Evolutionary conservation across 2,329 filamentous ascomycete genomes (phyloP).

Genomic region (Parastagonospora avenae): DNA sequence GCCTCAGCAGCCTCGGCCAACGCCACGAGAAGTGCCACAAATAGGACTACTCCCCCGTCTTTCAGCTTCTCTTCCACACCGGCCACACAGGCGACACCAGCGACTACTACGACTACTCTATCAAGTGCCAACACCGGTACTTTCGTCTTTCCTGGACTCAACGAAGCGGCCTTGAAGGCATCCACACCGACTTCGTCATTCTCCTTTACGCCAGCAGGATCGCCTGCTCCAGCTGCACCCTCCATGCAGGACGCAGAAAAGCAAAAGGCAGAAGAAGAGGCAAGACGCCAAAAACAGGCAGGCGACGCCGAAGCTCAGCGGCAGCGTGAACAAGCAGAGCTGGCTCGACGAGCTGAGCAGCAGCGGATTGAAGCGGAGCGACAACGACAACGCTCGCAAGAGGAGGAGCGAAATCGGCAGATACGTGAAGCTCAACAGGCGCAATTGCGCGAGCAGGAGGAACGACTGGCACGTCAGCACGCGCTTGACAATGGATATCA

Average conservation of each 20-base stretch:
- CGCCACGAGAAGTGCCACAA: not conserved
- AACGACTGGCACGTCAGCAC: constrained; percentile 15
- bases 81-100: not conserved
- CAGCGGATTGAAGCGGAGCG: constrained; percentile 21
- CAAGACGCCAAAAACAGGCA: constrained; percentile 8
- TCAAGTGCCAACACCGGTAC: constrained; percentile 5
- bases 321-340: constrained; percentile 15
- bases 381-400: constrained; percentile 15
- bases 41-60: not conserved
- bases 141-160: constrained; percentile 8
- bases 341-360: constrained; percentile 22
- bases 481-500: constrained; percentile 31
- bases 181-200: constrained; percentile 5
- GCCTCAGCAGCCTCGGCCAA: not conserved
- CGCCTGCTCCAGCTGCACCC: constrained; percentile 12
- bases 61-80: constrained; percentile 3
- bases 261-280: constrained; percentile 17
- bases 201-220: constrained; percentile 20
- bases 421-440: constrained; percentile 25
- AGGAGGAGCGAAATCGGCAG: constrained; percentile 25
- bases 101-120: constrained; percentile 4
- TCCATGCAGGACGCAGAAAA: constrained; percentile 19
- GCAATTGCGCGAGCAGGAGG: constrained; percentile 25
- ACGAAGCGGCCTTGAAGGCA: not conserved
- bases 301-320: constrained; percentile 13